phyloP scores from a whole-genome alignment of 345 rosid species.

The Carallia pectinifolia region DNA sequence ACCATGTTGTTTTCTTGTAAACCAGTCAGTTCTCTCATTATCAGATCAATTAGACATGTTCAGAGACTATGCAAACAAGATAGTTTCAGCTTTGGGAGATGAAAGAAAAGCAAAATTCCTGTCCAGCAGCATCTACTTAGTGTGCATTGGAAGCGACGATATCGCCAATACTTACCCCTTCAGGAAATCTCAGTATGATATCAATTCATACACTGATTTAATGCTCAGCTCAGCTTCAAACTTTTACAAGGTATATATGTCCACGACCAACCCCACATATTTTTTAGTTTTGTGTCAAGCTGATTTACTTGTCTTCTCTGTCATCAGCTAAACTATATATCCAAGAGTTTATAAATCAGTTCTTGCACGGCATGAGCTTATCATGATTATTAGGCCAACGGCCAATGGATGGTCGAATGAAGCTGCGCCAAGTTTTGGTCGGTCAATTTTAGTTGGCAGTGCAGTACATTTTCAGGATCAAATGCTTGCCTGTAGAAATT shows the following conservation, averaged over 20 bases:
- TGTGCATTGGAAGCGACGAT: conserved; percentile 34
- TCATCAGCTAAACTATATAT: too few species aligned
- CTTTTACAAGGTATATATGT: conserved; percentile 40
- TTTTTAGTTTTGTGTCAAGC: too few species aligned
- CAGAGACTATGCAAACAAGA: conserved; percentile 28
- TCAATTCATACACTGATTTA: conserved; percentile 47
- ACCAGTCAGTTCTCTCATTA: conserved; percentile 46
- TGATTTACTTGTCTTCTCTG: too few species aligned
- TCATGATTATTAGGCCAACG: too few species aligned
- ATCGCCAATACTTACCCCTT: conserved; percentile 40
- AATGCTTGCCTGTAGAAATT: too few species aligned
- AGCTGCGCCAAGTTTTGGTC: too few species aligned
- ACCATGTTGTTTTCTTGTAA: neutral
- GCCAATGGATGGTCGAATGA: too few species aligned
- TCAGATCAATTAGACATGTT: conserved; percentile 44
- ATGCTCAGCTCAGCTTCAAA: conserved; percentile 34
- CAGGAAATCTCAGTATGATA: conserved; percentile 27
- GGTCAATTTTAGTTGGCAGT: too few species aligned
- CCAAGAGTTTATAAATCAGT: too few species aligned
- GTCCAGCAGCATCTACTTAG: conserved; percentile 17
- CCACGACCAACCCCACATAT: neutral
- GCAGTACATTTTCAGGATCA: too few species aligned
- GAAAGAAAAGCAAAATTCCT: conserved; percentile 16
- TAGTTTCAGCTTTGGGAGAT: conserved; percentile 31
- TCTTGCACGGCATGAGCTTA: too few species aligned